A percentile compares a stretch with the other conserved stretches of the same genome.
phyloP scores from a whole-genome alignment of 306 rosid genomes.

The Gastrolobium villosum region DNA sequence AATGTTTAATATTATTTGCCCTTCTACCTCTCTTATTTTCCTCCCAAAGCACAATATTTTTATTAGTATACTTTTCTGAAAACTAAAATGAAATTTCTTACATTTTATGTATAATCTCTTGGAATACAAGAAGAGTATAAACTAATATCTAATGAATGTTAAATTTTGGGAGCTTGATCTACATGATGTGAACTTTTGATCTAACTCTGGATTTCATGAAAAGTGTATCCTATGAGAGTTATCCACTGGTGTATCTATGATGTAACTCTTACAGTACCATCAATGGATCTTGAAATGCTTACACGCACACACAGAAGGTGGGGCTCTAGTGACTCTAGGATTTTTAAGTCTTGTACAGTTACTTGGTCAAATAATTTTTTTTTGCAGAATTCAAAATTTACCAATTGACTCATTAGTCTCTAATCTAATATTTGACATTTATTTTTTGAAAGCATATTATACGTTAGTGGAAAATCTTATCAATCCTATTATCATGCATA shows the following conservation, averaged over 20 bases:
- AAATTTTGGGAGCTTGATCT: constrained; percentile 33
- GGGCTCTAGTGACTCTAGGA: constrained; percentile 10
- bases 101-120: constrained; percentile 10
- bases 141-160: not conserved
- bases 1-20: constrained; percentile 19
- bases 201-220: constrained; percentile 18
- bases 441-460: constrained; percentile 8
- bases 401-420: not conserved
- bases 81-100: not conserved
- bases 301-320: not conserved
- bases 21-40: not conserved
- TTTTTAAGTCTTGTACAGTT: not conserved
- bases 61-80: not conserved
- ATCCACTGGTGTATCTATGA: constrained; percentile 2
- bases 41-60: constrained; percentile 26
- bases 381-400: constrained; percentile 4
- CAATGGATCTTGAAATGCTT: not conserved
- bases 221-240: not conserved
- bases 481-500: not conserved
- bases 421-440: constrained; percentile 35
- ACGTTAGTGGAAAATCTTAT: not conserved
- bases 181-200: constrained; percentile 7
- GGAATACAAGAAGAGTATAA: not conserved
- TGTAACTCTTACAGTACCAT: not conserved
- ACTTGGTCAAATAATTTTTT: not conserved